A percentile compares a stretch with the other conserved stretches of the same genome.
These are phyloP conservation scores for Talaromyces funiculosus DNA, from an alignment of 2,329 filamentous ascomycete genomes.

Conservation along the genomic window DNA sequence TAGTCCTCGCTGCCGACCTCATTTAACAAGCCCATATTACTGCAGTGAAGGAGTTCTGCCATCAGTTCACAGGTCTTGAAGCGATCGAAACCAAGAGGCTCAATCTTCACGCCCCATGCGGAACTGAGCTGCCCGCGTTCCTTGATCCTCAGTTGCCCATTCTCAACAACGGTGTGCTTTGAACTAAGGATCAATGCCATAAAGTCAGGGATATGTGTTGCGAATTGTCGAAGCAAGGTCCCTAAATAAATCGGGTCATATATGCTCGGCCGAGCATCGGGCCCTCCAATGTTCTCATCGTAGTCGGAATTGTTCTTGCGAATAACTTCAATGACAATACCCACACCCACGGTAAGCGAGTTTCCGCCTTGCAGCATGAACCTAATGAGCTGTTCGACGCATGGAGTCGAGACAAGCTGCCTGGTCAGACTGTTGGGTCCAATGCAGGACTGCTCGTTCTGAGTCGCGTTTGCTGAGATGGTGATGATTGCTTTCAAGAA, in stretches of 20 bases:
- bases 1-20: constrained; percentile 84
- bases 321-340: constrained; percentile 97
- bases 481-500: constrained; percentile 99
- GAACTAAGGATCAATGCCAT: constrained; percentile 82
- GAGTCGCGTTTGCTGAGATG: constrained; percentile 95
- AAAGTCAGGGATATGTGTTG: constrained; percentile 85
- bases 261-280: constrained; percentile 71
- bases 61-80: constrained; percentile 99
- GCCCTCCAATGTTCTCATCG: constrained; percentile 80
- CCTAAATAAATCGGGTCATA: constrained; percentile 95
- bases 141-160: constrained; percentile 54
- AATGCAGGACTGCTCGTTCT: constrained; percentile 98
- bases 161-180: constrained; percentile 52
- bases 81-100: constrained; percentile 90
- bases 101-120: constrained; percentile 84
- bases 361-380: constrained; percentile 95
- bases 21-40: constrained; percentile 95
- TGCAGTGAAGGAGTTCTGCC: constrained; percentile 95
- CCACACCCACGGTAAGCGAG: constrained; percentile 88
- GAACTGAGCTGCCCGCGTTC: constrained; percentile 72
- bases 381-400: constrained; percentile 74
- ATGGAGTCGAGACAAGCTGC: constrained; percentile 81
- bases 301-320: constrained; percentile 99
- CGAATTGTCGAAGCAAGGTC: constrained; percentile 81
- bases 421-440: constrained; percentile 94